Evolutionary conservation across 257 asterid genomes (phyloP).

Genomic region (Solanum bukasovii): DNA sequence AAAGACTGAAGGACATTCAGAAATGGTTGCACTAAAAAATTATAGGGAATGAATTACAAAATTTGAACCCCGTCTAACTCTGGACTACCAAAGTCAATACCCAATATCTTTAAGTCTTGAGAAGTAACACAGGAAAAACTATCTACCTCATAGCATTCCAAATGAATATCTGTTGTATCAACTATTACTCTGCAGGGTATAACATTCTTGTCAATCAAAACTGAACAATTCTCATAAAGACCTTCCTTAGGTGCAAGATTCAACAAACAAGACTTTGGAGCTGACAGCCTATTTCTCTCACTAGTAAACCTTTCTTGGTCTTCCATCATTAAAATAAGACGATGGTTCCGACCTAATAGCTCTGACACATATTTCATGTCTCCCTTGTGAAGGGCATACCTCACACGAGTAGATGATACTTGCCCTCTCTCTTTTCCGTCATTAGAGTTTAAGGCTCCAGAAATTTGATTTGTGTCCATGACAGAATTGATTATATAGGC

Average conservation of each 20-base stretch:
- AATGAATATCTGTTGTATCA: constrained; percentile 44
- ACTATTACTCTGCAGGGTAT: constrained; percentile 52
- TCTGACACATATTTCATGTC: constrained; percentile 75
- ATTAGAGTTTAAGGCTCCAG: constrained; percentile 4
- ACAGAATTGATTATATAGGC: constrained; percentile 64
- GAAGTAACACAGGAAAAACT: constrained; percentile 19
- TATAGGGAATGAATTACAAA: not conserved
- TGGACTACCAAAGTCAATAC: constrained; percentile 56
- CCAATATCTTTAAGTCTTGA: constrained; percentile 32
- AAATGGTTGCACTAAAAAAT: not conserved
- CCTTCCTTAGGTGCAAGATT: constrained; percentile 90
- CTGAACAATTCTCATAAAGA: constrained; percentile 47
- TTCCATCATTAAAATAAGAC: constrained; percentile 35
- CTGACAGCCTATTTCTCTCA: constrained; percentile 37
- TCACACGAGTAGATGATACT: constrained; percentile 92
- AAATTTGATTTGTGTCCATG: constrained; percentile 66
- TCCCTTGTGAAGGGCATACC: constrained; percentile 71
- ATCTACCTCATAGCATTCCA: constrained; percentile 50
- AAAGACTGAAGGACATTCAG: not conserved
- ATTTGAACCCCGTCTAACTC: constrained; percentile 7
- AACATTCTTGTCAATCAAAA: constrained; percentile 27
- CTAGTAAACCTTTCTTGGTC: constrained; percentile 14
- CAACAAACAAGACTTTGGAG: constrained; percentile 64
- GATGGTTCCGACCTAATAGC: constrained; percentile 82
- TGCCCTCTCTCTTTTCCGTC: constrained; percentile 71